Conservation (phyloP, 2,329 filamentous ascomycete species). For the Torrubiellomyces zombiae region DNA sequence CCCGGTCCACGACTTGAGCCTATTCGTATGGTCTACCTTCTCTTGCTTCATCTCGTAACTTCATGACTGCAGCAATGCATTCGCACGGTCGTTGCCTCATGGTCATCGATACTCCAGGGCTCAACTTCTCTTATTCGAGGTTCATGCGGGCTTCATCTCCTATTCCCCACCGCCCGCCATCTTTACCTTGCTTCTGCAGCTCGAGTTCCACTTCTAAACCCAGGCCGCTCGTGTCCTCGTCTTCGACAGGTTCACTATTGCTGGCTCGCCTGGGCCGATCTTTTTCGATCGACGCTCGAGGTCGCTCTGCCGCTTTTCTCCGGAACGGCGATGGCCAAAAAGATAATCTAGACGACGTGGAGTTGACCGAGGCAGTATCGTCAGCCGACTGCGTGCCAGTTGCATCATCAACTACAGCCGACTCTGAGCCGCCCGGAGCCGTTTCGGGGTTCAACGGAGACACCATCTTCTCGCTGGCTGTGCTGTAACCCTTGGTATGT, state of each 20-base stretch:
- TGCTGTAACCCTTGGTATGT: conserved; percentile 16
- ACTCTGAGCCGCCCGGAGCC: conserved; percentile 7
- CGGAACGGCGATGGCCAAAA: conserved; percentile 25
- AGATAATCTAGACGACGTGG: conserved; percentile 29
- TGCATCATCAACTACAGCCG: conserved; percentile 11
- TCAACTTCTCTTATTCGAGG: too few relatives aligned
- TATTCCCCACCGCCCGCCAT: conserved; percentile 54
- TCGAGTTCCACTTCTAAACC: conserved; percentile 30
- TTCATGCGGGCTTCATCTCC: conserved; percentile 76
- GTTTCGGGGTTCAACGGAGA: conserved; percentile 11
- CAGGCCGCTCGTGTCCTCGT: conserved; percentile 24
- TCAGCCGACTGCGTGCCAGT: conserved; percentile 16
- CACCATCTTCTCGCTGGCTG: conserved; percentile 20
- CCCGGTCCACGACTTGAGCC: too few relatives aligned
- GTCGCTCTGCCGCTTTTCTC: conserved; percentile 21
- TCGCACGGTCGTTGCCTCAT: too few relatives aligned
- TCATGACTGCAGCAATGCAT: too few relatives aligned
- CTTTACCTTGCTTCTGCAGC: conserved; percentile 34
- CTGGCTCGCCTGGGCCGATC: conserved; percentile 23
- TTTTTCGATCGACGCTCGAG: conserved; percentile 13
- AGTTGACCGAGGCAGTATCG: conserved; percentile 28
- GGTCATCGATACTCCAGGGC: too few relatives aligned
- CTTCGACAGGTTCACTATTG: conserved; percentile 26
- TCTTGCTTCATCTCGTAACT: too few relatives aligned
- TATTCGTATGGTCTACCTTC: too few relatives aligned